These are phyloP conservation scores for Pascua sp. DNA, from an alignment of 1,284 basidiomycete species.

Conservation along the genomic window DNA sequence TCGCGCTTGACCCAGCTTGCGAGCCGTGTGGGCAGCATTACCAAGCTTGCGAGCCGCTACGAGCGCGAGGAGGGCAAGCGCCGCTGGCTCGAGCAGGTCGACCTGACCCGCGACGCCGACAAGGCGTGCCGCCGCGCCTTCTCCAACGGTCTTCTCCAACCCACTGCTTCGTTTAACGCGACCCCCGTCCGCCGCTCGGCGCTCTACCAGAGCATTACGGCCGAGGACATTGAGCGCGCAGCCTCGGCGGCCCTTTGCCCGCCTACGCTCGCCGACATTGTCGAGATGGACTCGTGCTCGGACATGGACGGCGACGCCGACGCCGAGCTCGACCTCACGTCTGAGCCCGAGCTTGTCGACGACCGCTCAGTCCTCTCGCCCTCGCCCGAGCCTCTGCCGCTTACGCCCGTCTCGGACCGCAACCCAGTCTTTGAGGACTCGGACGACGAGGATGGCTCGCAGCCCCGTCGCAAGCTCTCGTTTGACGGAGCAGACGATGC, in stretches of 20 bases:
- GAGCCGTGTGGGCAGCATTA: conserved; percentile 32
- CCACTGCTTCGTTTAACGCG: conserved; percentile 8
- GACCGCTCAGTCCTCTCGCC: conserved; percentile 7
- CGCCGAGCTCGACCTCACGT: neutral
- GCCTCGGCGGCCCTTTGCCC: neutral
- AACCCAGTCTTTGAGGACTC: neutral
- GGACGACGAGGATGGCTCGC: conserved; percentile 1
- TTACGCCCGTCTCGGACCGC: conserved; percentile 12
- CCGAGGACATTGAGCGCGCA: conserved; percentile 21
- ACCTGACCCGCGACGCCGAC: conserved; percentile 37
- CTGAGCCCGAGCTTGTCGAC: conserved; percentile 17
- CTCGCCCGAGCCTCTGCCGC: conserved; percentile 15
- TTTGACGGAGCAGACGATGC: conserved; percentile 6
- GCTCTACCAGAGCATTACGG: conserved; percentile 28
- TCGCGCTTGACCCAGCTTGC: conserved; percentile 38
- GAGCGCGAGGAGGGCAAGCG: conserved; percentile 47
- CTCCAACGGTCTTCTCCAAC: conserved; percentile 29
- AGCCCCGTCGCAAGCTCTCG: neutral
- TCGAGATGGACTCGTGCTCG: neutral
- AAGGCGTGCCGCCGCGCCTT: conserved; percentile 39
- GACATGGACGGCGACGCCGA: conserved; percentile 2
- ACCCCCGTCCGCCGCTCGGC: conserved; percentile 23
- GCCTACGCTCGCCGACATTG: neutral
- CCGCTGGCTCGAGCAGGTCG: conserved; percentile 42
- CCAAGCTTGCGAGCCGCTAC: conserved; percentile 36